A percentile compares a stretch with the other conserved stretches of the same genome.
Conservation (phyloP, 257 asterid species). For the Plectranthus barbatus region DNA sequence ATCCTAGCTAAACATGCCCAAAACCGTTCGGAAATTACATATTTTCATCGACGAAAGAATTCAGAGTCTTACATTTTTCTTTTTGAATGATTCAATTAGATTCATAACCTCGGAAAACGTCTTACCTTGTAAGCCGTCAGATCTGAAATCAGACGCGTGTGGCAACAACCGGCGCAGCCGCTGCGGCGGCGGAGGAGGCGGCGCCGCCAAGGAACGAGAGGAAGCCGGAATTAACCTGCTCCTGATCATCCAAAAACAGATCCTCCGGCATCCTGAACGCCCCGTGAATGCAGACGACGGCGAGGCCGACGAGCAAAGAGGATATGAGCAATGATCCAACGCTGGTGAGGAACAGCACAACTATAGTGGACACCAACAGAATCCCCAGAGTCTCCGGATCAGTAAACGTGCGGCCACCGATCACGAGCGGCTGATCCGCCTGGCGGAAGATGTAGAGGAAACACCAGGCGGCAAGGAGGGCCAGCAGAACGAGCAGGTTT, state of each 20-base stretch:
- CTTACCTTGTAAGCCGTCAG: conserved; percentile 18
- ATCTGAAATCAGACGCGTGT: conserved; percentile 39
- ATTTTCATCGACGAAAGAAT: conserved; percentile 1
- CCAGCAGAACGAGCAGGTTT: conserved; percentile 54
- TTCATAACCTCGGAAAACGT: background rate
- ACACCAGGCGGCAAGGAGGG: conserved; percentile 67
- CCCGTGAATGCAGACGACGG: conserved; percentile 63
- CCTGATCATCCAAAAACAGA: conserved; percentile 76
- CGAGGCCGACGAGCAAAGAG: conserved; percentile 60
- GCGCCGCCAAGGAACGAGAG: conserved; percentile 75
- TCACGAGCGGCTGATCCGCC: conserved; percentile 62
- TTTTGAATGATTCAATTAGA: background rate
- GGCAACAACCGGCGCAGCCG: conserved; percentile 60
- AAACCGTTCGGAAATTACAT: background rate
- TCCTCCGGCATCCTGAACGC: conserved; percentile 85
- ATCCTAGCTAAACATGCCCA: conserved; percentile 10
- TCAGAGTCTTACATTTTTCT: conserved; percentile 18
- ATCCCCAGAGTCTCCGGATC: conserved; percentile 62
- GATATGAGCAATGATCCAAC: conserved; percentile 79
- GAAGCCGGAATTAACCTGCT: conserved; percentile 53
- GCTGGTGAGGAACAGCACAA: conserved; percentile 73
- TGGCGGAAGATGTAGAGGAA: conserved; percentile 64
- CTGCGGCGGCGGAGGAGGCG: conserved; percentile 63
- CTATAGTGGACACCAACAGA: conserved; percentile 50
- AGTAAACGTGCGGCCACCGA: conserved; percentile 65